Evolutionary conservation across 176 grass and related monocot species (phyloP).

Genomic region (Ensete ventricosum): DNA sequence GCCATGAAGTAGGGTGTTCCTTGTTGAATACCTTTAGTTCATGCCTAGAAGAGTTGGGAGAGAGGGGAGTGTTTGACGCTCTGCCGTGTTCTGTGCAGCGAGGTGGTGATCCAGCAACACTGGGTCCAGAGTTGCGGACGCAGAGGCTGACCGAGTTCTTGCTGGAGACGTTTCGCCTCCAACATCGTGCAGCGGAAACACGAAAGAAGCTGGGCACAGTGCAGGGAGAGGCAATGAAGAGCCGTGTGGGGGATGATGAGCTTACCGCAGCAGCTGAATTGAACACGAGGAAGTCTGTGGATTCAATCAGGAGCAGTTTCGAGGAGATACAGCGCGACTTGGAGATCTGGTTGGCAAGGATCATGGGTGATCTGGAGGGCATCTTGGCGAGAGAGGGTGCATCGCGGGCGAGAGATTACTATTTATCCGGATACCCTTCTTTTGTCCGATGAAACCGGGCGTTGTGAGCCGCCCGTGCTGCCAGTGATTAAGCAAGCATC

Average conservation of each 20-base stretch:
- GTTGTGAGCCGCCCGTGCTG: no score
- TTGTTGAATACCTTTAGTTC: background rate
- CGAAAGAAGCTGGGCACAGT: slow-evolving; percentile 58
- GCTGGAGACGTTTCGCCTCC: slow-evolving; percentile 82
- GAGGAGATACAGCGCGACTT: slow-evolving; percentile 87
- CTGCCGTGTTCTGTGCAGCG: background rate
- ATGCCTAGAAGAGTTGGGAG: no score
- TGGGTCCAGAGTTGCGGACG: slow-evolving; percentile 65
- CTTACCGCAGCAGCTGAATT: slow-evolving; percentile 51
- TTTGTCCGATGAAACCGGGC: slow-evolving; percentile 29
- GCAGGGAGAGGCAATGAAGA: slow-evolving; percentile 55
- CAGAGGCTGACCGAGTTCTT: slow-evolving; percentile 86
- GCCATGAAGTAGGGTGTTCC: no score
- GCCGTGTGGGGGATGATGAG: slow-evolving; percentile 52
- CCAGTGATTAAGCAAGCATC: no score
- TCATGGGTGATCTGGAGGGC: slow-evolving; percentile 87
- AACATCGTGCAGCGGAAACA: slow-evolving; percentile 69
- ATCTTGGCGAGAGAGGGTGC: slow-evolving; percentile 76
- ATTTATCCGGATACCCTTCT: slow-evolving; percentile 48
- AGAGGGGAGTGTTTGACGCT: no score
- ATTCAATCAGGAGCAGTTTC: slow-evolving; percentile 73
- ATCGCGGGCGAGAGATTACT: slow-evolving; percentile 63
- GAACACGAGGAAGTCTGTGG: slow-evolving; percentile 50
- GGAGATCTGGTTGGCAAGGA: slow-evolving; percentile 89
- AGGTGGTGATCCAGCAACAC: background rate